A percentile compares a stretch with the other conserved stretches of the same genome.
Conservation (phyloP, 192 early-diverging fungal species). For the Podila verticillata region DNA sequence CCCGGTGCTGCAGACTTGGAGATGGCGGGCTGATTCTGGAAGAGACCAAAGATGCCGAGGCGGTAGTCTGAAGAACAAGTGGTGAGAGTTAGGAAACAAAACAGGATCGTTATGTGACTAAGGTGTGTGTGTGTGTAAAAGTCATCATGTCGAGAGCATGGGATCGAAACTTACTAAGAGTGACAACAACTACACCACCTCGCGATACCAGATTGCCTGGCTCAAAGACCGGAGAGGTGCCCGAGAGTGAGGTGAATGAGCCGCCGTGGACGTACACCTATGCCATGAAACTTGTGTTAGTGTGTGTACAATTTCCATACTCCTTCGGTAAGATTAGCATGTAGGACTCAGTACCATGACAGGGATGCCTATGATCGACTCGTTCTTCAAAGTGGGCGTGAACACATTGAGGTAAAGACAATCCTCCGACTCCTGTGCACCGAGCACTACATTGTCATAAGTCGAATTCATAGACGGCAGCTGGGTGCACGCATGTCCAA, state of each 20-base stretch:
- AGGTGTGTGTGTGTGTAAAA: background rate
- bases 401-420: conserved; percentile 47
- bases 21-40: conserved; percentile 8
- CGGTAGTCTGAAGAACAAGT: conserved; percentile 28
- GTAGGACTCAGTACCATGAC: conserved; percentile 10
- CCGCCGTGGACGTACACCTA: conserved; percentile 36
- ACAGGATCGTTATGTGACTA: background rate
- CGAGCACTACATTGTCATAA: background rate
- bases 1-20: conserved; percentile 15
- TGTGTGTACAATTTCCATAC: too few relatives aligned
- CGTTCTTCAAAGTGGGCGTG: conserved; percentile 21
- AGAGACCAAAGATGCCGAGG: conserved; percentile 17
- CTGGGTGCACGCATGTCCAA: conserved; percentile 22
- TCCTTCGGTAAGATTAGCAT: too few relatives aligned
- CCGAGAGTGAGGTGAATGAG: background rate
- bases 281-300: too few relatives aligned
- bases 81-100: background rate
- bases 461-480: background rate
- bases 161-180: conserved; percentile 15
- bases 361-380: conserved; percentile 10
- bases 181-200: conserved; percentile 37
- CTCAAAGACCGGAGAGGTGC: conserved; percentile 15
- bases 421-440: conserved; percentile 23
- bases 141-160: background rate
- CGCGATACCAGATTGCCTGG: conserved; percentile 45